Evolutionary conservation across 2,329 filamentous ascomycete species (phyloP), one percentile per base, ranked within the genome.

Genomic region (Cryphonectria naterciae): DNA sequence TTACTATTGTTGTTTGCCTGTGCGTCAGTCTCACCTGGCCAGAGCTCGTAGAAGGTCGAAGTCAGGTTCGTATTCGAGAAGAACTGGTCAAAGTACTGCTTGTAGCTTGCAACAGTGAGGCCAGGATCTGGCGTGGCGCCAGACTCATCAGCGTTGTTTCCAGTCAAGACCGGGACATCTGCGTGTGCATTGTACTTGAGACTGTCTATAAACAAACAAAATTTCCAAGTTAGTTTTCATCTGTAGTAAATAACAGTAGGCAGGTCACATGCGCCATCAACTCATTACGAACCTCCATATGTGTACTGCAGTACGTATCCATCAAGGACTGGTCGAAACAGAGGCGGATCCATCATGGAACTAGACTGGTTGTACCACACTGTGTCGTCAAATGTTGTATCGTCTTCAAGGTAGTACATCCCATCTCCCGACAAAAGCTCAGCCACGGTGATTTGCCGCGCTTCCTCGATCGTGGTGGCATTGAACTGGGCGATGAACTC

Each of bases 381-480:
- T 19, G 68, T 69, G 22, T 65, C 52, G 11, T 37, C 62, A 22
- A 69, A 69, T 13, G 37, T 69, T 1, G 68, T 69, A 19, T 69
- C 68, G 22, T 41, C 32, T 22, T 66, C 61, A 17, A 41, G 15
- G 28, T 32, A 43, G 28, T 43, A 37, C n/a, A n/a, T 63, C 2
- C 60, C 60, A n/a, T 62, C 22, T 3, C 13, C 37, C 2, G 60
- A 37, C 17, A 69, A 22, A 10, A 66, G 62, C 37, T 28, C 69
- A 11, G 70, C 73, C 49, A 75, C 68, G 8, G 73, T 67, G 15
- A 77, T 54, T 22, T 72, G 70, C 4, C 75, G 76, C 28, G 72
- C 67, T 54, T 76, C 75, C 17, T 65, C 69, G 52, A 77, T 77
- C 37, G 70, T 72, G 32, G 66, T 73, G 49, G 75, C 74, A 25